phyloP scores from a whole-genome alignment of 2,329 filamentous ascomycete species.

The Cladosporium sphaerospermum region DNA sequence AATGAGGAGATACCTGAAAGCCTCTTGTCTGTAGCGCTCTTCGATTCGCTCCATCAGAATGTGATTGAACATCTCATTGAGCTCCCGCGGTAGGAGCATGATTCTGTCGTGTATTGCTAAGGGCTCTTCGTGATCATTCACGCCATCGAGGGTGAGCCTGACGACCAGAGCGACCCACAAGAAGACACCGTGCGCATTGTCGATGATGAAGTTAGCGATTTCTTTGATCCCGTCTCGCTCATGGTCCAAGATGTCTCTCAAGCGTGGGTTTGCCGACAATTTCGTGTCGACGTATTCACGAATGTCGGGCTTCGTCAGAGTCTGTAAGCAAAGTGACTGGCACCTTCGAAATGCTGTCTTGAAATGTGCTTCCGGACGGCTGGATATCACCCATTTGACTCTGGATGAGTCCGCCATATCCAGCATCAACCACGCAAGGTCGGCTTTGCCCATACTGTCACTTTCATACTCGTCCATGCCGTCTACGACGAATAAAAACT shows the following conservation, averaged over 20 bases:
- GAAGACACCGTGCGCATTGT: not conserved
- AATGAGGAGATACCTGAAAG: not conserved
- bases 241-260: not conserved
- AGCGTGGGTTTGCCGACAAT: not conserved
- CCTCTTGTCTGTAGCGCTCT: not conserved
- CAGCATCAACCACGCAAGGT: not conserved
- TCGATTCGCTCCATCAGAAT: not conserved
- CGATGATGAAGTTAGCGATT: not conserved
- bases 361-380: not conserved
- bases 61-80: not conserved
- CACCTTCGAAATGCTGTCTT: not conserved
- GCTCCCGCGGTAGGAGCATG: not conserved
- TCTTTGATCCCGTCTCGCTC: not conserved
- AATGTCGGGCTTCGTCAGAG: not conserved
- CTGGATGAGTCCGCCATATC: not conserved
- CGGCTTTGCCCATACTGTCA: not conserved
- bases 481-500: not conserved
- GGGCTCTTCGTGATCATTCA: not conserved
- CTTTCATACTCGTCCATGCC: not conserved
- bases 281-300: not conserved
- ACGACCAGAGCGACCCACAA: not conserved
- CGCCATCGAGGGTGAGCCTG: not conserved
- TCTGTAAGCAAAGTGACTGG: not conserved
- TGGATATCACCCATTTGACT: not conserved
- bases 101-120: not conserved